Percentiles rank a stretch among this genome's conserved stretches.
phyloP scores from a whole-genome alignment of 768 basidiomycete genomes.

The Kwoniella europaea region DNA sequence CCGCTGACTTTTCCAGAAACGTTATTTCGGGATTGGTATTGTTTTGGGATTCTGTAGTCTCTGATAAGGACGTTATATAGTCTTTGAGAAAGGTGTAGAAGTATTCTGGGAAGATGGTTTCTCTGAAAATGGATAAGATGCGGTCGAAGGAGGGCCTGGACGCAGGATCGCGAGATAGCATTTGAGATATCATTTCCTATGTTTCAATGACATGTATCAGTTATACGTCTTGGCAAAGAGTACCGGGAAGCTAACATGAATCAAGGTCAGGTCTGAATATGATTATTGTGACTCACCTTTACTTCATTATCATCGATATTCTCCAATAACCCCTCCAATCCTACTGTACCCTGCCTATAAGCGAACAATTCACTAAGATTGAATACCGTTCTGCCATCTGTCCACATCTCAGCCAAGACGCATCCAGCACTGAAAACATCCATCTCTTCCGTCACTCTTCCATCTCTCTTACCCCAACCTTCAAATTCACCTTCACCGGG shows the following conservation, averaged over 20 bases:
- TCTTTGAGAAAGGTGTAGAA: slow-evolving; percentile 95
- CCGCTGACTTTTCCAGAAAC: slow-evolving; percentile 37
- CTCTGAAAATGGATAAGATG: slow-evolving; percentile 74
- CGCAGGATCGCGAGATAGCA: slow-evolving; percentile 81
- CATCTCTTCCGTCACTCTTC: slow-evolving; percentile 90
- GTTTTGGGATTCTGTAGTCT: slow-evolving; percentile 45
- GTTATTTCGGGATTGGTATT: slow-evolving; percentile 53
- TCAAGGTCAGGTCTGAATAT: not conserved
- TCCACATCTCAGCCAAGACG: slow-evolving; percentile 91
- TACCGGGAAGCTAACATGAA: not conserved
- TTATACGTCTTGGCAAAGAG: too few relatives aligned
- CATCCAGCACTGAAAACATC: slow-evolving; percentile 95
- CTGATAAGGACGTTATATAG: slow-evolving; percentile 72
- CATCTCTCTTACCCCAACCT: slow-evolving; percentile 68
- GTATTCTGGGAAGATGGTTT: slow-evolving; percentile 81
- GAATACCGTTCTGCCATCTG: slow-evolving; percentile 91
- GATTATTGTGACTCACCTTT: slow-evolving; percentile 64
- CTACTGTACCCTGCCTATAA: slow-evolving; percentile 83
- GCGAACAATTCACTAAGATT: slow-evolving; percentile 93
- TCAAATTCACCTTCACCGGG: slow-evolving; percentile 56
- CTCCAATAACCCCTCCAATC: slow-evolving; percentile 71
- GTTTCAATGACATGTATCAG: too few relatives aligned
- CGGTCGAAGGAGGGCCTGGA: slow-evolving; percentile 81
- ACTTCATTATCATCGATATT: slow-evolving; percentile 81
- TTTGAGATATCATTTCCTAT: slow-evolving; percentile 82